Percentiles rank a stretch among this genome's conserved stretches.
These are phyloP conservation scores for Krasilnikovozyma curviuscula DNA, from an alignment of 768 basidiomycete genomes.

Conservation along the genomic window DNA sequence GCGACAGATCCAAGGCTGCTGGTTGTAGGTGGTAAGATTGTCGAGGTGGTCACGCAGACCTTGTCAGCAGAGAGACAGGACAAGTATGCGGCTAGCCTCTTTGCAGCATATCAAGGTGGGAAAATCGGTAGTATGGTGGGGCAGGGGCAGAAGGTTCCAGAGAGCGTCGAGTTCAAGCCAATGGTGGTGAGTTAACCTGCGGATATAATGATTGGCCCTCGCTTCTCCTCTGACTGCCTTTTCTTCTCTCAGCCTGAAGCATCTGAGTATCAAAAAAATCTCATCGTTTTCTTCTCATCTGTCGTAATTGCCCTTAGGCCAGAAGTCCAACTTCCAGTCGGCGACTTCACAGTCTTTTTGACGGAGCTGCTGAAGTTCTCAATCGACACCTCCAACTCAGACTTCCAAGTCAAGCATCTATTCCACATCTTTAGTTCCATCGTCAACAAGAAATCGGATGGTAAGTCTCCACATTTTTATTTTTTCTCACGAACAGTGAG, in stretches of 20 bases:
- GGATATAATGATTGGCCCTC: background rate
- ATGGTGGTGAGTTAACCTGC: background rate
- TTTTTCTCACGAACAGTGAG: background rate
- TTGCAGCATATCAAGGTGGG: no score
- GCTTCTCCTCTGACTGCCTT: conserved; percentile 9
- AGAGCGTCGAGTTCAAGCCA: background rate
- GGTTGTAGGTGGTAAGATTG: conserved; percentile 42
- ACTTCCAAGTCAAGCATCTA: conserved; percentile 19
- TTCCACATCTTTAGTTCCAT: conserved; percentile 37
- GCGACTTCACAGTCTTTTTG: conserved; percentile 36
- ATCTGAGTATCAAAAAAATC: conserved; percentile 37
- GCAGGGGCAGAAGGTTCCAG: no score
- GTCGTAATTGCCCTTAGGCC: conserved; percentile 44
- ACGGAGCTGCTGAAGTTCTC: conserved; percentile 42
- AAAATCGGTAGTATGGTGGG: no score
- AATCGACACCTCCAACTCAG: conserved; percentile 26
- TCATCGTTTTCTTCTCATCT: conserved; percentile 47
- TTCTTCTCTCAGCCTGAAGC: conserved; percentile 29
- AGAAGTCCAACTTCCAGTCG: conserved; percentile 39
- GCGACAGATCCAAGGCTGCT: conserved; percentile 39
- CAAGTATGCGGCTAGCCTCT: no score
- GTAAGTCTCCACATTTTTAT: conserved; percentile 29
- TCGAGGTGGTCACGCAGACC: conserved; percentile 47
- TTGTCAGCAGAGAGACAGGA: conserved; percentile 42
- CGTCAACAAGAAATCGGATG: conserved; percentile 57